A percentile compares a stretch with the other conserved stretches of the same genome.
Evolutionary conservation across 495 filamentous ascomycete genomes (phyloP).

Genomic region (Achaetomiella virescens): DNA sequence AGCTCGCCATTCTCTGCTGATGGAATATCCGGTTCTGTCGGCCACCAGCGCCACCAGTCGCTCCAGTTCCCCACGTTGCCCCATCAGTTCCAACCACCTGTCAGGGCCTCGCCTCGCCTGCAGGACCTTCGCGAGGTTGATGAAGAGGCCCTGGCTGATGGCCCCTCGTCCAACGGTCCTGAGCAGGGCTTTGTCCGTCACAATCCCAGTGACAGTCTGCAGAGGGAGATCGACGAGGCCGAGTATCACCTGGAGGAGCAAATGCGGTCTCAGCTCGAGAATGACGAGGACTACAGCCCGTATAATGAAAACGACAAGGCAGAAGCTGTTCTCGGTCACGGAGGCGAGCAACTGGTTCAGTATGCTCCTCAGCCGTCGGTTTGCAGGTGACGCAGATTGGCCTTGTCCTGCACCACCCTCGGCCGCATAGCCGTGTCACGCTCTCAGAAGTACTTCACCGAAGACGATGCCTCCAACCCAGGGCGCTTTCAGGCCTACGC

Average conservation of each 20-base stretch:
- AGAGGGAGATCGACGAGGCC: conserved; percentile 79
- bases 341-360: conserved; percentile 37
- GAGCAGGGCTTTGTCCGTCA: conserved; percentile 39
- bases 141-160: conserved; percentile 45
- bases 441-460: conserved; percentile 47
- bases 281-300: conserved; percentile 55
- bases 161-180: conserved; percentile 42
- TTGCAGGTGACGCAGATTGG: conserved; percentile 41
- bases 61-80: conserved; percentile 51
- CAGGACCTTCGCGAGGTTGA: conserved; percentile 50
- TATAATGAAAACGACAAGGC: conserved; percentile 41
- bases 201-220: conserved; percentile 54
- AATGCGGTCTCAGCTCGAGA: conserved; percentile 63
- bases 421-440: conserved; percentile 56
- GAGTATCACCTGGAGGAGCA: conserved; percentile 76
- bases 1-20: conserved; percentile 46
- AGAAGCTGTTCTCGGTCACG: conserved; percentile 26
- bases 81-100: conserved; percentile 48
- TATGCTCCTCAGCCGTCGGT: conserved; percentile 35
- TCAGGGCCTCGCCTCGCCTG: conserved; percentile 49
- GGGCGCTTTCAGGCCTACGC: conserved; percentile 26
- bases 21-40: conserved; percentile 36
- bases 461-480: conserved; percentile 37
- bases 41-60: conserved; percentile 54
- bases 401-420: conserved; percentile 53